A percentile compares a stretch with the other conserved stretches of the same genome.
Conservation (phyloP, 2,329 filamentous ascomycete genomes). For the Penicillium sp. region DNA sequence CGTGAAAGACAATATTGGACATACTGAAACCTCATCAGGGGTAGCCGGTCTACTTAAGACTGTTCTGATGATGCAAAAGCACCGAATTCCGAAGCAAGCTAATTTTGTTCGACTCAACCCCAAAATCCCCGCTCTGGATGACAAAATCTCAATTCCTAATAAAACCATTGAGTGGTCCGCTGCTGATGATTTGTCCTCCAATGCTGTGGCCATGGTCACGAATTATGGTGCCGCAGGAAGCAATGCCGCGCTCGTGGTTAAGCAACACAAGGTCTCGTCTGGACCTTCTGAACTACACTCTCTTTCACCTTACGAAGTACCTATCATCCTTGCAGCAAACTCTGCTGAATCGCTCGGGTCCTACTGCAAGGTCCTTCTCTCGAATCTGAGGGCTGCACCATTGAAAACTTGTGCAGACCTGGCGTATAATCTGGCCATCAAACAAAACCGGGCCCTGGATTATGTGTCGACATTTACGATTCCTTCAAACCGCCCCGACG, state of each 20-base stretch:
- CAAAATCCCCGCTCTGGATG: not conserved
- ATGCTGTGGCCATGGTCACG: constrained; percentile 26
- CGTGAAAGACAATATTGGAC: constrained; percentile 30
- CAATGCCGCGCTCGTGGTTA: constrained; percentile 31
- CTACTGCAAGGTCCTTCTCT: not conserved
- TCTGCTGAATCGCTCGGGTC: not conserved
- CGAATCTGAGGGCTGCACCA: not conserved
- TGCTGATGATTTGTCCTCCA: not conserved
- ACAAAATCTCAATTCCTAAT: not conserved
- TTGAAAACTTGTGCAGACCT: not conserved
- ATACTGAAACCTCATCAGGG: constrained; percentile 25
- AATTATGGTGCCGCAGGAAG: constrained; percentile 34
- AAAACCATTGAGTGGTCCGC: not conserved
- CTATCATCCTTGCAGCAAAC: not conserved
- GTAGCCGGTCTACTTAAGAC: not conserved
- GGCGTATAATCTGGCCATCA: not conserved
- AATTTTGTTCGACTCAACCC: constrained; percentile 2
- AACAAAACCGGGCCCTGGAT: not conserved
- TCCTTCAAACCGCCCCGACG: not conserved
- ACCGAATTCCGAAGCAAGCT: not conserved
- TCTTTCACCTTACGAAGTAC: not conserved
- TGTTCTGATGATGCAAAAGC: constrained; percentile 1
- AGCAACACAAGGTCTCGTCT: constrained; percentile 11
- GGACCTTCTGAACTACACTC: not conserved
- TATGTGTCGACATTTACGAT: not conserved